Base-by-base conservation (phyloP, 176 grass and related monocot genomes). In the Melocanna baccifera region DNA sequence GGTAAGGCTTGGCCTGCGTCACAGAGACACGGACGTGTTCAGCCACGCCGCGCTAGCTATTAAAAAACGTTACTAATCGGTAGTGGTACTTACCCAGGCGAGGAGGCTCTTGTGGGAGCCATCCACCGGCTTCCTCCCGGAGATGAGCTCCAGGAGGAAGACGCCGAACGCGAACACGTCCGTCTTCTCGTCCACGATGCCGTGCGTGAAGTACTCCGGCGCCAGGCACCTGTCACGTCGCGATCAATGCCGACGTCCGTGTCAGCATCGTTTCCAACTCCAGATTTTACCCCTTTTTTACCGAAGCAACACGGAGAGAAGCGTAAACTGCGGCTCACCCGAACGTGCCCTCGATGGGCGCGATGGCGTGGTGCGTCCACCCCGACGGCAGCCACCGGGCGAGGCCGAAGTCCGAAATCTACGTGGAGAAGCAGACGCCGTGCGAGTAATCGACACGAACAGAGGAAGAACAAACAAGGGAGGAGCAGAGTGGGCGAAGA, bases 331-430 rank as follows among this genome's bases (percentile, higher is more conserved):
- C 0, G 0, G 29, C 81, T 86, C 81, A 97, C 95, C 95, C 92
- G 78, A 97, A 97, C 0, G 92, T 94, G 78, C 95, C 95, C 88
- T 97, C 95, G 64, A 97, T 97, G 53, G 95, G 95, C 51, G 90
- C 92, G 42, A 97, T 94, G 78, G 91, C 91, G 48, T 90, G 92
- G 83, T 97, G 87, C 75, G 91, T 93, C 95, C 95, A 97, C 82
- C 94, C 95, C 62, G 90, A 89, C 62, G 95, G 92, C 41, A 97
- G 91, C 95, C 95, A 97, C 75, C 86, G 90, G 0, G 95, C 92
- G 55, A 97, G 91, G n/a, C 95, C 95, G 43, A 97, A 97, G 80
- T 97, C 95, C 3, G 95, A 97, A 76, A 97, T 97, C 95, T 97
- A 57, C 69, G 41, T 3, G 69, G 9, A 36, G 6, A 3, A 52